These are phyloP conservation scores for Closterium sp. DNA, from an alignment of 139 green algal species.

Conservation along the genomic window DNA sequence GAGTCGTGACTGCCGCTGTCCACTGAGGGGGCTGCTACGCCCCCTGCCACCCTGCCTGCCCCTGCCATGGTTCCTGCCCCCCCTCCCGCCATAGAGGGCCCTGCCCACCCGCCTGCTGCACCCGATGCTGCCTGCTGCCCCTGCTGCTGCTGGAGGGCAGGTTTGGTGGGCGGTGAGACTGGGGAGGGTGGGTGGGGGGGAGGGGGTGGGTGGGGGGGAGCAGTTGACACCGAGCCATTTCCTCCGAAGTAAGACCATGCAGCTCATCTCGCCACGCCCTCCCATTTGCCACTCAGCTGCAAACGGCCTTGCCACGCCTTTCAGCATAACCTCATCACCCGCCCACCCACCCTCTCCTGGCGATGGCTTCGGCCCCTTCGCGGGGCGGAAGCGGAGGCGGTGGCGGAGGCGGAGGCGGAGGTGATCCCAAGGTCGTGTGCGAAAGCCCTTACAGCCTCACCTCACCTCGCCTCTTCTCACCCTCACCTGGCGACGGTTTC, in stretches of 20 bases:
- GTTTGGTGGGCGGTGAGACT: neutral
- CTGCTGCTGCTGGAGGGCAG: neutral
- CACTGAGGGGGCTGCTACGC: neutral
- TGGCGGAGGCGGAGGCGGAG: no score
- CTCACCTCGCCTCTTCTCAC: no score
- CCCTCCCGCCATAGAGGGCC: neutral
- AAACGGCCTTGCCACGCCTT: no score
- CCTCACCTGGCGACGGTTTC: neutral
- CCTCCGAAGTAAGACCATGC: no score
- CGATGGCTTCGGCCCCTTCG: no score
- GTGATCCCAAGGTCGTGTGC: neutral
- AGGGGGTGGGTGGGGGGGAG: no score
- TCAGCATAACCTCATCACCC: no score
- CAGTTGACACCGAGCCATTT: no score
- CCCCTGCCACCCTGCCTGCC: neutral
- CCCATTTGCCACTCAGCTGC: no score
- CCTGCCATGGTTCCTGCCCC: neutral
- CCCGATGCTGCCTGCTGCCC: neutral
- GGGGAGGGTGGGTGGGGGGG: neutral
- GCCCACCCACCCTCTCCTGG: no score
- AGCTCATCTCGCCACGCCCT: no score
- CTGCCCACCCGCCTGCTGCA: neutral
- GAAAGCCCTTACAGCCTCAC: neutral
- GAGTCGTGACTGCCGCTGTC: neutral
- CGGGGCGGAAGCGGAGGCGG: no score